Conservation (phyloP, 768 basidiomycete genomes). For the Boletus insuetus region DNA sequence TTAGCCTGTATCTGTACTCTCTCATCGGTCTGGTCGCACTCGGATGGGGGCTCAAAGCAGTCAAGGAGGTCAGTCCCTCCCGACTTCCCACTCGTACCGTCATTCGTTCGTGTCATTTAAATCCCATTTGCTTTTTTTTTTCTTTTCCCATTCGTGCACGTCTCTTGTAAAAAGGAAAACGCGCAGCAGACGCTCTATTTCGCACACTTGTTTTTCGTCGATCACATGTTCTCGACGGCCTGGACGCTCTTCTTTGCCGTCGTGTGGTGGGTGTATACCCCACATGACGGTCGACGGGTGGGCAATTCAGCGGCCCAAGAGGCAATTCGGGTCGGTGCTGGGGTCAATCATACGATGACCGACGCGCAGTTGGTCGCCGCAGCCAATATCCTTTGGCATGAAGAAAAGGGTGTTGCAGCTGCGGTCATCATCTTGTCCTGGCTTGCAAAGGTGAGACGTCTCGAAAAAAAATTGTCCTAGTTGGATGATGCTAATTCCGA, state of each 20-base stretch:
- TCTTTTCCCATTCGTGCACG: neutral
- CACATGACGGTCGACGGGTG: conserved; percentile 83
- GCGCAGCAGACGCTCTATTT: conserved; percentile 81
- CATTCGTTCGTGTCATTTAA: conserved; percentile 10
- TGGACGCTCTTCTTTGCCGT: conserved; percentile 94
- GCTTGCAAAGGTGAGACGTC: conserved; percentile 74
- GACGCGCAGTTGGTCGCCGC: conserved; percentile 65
- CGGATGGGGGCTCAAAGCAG: conserved; percentile 84
- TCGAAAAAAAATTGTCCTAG: neutral
- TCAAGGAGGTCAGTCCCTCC: conserved; percentile 65
- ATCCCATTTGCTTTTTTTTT: neutral
- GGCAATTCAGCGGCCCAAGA: conserved; percentile 87
- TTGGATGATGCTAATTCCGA: neutral
- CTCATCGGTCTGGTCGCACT: conserved; percentile 76
- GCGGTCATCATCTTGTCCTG: conserved; percentile 79
- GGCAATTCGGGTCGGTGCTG: conserved; percentile 67
- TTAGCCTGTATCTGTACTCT: conserved; percentile 93
- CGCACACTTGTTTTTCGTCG: conserved; percentile 88
- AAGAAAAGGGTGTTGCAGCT: conserved; percentile 82
- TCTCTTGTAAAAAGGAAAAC: conserved; percentile 68
- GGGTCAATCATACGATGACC: conserved; percentile 52
- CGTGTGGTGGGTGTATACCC: conserved; percentile 86
- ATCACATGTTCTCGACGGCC: conserved; percentile 84
- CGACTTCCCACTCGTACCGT: neutral
- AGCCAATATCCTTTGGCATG: conserved; percentile 82